phyloP scores from a whole-genome alignment of 202 grass and related monocot species.

The Hordeum pubiflorum region DNA sequence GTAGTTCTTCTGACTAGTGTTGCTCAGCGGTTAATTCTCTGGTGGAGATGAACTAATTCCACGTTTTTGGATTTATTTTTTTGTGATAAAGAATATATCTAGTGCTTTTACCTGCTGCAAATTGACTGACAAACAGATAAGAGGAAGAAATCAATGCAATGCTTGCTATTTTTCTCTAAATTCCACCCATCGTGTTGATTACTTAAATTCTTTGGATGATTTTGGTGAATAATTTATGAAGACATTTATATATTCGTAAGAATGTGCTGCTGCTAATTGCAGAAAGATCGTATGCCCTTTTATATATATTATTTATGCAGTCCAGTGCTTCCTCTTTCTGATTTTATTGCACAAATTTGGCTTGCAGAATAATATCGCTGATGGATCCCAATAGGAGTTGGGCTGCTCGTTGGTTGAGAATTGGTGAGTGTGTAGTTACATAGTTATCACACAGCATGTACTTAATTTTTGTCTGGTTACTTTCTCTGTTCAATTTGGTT shows the following conservation, averaged over 20 bases:
- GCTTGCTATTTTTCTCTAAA: neutral
- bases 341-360: neutral
- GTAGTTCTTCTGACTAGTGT: neutral
- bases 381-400: slow-evolving; percentile 96
- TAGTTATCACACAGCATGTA: neutral
- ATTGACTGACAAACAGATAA: neutral
- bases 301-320: neutral
- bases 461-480: neutral
- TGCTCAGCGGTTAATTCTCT: neutral
- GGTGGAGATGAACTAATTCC: neutral
- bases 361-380: slow-evolving; percentile 83
- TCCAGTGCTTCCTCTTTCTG: neutral
- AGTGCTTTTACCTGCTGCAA: neutral
- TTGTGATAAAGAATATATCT: neutral
- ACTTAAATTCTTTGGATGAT: neutral
- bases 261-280: neutral
- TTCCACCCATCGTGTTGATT: neutral
- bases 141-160: neutral
- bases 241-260: neutral
- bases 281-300: neutral
- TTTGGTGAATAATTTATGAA: neutral
- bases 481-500: neutral
- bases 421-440: slow-evolving; percentile 42
- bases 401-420: slow-evolving; percentile 96
- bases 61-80: neutral